Evolutionary conservation across 2,329 filamentous ascomycete species (phyloP).

Genomic region (Chlorencoelia australis): DNA sequence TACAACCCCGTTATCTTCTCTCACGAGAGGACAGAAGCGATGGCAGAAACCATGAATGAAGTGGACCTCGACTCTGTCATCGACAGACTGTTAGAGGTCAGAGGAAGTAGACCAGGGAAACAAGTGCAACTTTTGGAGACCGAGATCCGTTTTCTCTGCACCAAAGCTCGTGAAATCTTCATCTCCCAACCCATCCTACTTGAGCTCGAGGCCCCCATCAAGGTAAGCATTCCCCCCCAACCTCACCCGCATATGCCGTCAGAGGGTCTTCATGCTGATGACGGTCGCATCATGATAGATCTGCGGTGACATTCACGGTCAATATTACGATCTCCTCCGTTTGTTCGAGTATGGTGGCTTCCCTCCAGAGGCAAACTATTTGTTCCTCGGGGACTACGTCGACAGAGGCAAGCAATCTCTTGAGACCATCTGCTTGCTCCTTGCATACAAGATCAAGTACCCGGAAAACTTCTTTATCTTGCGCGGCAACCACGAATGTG

Average conservation of each 20-base stretch:
- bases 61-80: slow-evolving; percentile 99
- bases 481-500: slow-evolving; percentile 97
- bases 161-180: slow-evolving; percentile 98
- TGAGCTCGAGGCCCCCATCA: slow-evolving; percentile 96
- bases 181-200: slow-evolving; percentile 97
- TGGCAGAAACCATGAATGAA: slow-evolving; percentile 75
- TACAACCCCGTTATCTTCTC: slow-evolving; percentile 22
- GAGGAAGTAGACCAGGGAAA: slow-evolving; percentile 95
- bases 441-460: slow-evolving; percentile 99
- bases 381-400: slow-evolving; percentile 98
- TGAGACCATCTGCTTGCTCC: slow-evolving; percentile 92
- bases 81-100: slow-evolving; percentile 92
- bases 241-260: too few relatives aligned
- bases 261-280: slow-evolving; percentile 11
- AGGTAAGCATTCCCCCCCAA: too few relatives aligned
- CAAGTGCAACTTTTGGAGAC: slow-evolving; percentile 95
- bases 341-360: slow-evolving; percentile 98
- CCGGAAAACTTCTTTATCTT: slow-evolving; percentile 99
- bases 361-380: slow-evolving; percentile 96
- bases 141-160: slow-evolving; percentile 95
- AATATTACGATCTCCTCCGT: slow-evolving; percentile 96
- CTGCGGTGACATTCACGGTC: slow-evolving; percentile 97
- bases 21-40: slow-evolving; percentile 33
- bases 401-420: slow-evolving; percentile 98
- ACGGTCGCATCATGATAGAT: slow-evolving; percentile 50